Evolutionary conservation across 2,329 filamentous ascomycete genomes (phyloP).

Genomic region (Sporothrix phasma): DNA sequence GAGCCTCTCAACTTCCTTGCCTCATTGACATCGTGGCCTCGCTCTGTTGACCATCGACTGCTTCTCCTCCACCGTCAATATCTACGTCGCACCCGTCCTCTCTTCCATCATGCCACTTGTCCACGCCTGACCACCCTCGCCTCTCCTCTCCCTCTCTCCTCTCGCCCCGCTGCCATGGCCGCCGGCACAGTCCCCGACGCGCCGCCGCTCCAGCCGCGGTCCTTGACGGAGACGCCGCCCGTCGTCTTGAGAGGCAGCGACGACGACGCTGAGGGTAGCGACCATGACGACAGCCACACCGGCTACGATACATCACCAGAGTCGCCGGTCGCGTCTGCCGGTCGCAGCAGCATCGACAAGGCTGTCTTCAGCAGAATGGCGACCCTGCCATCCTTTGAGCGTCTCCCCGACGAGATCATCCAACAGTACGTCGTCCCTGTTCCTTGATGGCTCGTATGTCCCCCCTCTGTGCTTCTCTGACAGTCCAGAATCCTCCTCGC

Average conservation of each 20-base stretch:
- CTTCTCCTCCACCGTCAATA: not conserved
- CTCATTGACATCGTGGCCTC: not conserved
- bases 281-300: not conserved
- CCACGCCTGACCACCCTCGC: not conserved
- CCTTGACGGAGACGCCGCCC: constrained; percentile 29
- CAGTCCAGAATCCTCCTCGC: constrained; percentile 46
- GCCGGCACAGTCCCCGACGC: constrained; percentile 16
- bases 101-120: not conserved
- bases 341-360: not conserved
- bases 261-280: not conserved
- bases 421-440: constrained; percentile 45
- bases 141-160: not conserved
- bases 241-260: constrained; percentile 20
- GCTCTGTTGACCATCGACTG: not conserved
- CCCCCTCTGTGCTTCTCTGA: not conserved
- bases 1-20: no score
- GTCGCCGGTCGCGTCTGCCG: not conserved
- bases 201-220: constrained; percentile 17
- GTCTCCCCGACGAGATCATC: constrained; percentile 59
- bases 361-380: not conserved
- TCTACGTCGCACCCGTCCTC: not conserved
- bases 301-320: not conserved
- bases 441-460: no score
- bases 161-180: constrained; percentile 20
- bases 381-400: constrained; percentile 35